A percentile compares a stretch with the other conserved stretches of the same genome.
Conservation (phyloP, 2,329 filamentous ascomycete species). For the Dryadomyces sulphureus region DNA sequence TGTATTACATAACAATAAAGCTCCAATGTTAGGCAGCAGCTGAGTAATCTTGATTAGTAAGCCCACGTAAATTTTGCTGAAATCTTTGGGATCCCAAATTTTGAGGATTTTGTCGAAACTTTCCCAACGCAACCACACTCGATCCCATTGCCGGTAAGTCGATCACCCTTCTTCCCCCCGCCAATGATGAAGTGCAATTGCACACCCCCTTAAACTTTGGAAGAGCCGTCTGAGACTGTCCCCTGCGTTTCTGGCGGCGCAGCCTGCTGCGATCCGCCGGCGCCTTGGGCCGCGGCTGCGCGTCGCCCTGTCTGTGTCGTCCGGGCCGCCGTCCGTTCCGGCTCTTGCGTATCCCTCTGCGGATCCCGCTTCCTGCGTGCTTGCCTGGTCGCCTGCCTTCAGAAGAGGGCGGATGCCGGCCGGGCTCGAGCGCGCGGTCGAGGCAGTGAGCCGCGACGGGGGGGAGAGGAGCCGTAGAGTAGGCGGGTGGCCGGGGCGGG, state of each 20-base stretch:
- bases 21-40: too few species aligned
- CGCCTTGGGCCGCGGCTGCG: not conserved
- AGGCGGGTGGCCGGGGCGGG: not conserved
- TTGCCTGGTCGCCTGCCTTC: not conserved
- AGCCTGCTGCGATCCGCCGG: not conserved
- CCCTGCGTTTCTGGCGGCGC: slow-evolving; percentile 2
- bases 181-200: slow-evolving; percentile 24
- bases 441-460: slow-evolving; percentile 14
- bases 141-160: too few species aligned
- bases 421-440: not conserved
- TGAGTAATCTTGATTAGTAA: too few species aligned
- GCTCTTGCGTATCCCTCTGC: slow-evolving; percentile 6
- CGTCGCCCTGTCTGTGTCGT: not conserved
- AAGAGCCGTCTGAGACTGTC: slow-evolving; percentile 27
- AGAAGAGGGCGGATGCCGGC: not conserved
- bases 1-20: not conserved
- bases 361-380: too few species aligned
- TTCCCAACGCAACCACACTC: too few species aligned
- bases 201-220: slow-evolving; percentile 17
- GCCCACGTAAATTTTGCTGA: too few species aligned
- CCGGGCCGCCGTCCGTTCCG: slow-evolving; percentile 1
- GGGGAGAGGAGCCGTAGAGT: slow-evolving; percentile 7
- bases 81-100: too few species aligned
- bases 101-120: too few species aligned
- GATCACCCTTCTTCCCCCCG: too few species aligned